Conservation (phyloP, 805 yeast genomes). For the Pichia manshurica region DNA sequence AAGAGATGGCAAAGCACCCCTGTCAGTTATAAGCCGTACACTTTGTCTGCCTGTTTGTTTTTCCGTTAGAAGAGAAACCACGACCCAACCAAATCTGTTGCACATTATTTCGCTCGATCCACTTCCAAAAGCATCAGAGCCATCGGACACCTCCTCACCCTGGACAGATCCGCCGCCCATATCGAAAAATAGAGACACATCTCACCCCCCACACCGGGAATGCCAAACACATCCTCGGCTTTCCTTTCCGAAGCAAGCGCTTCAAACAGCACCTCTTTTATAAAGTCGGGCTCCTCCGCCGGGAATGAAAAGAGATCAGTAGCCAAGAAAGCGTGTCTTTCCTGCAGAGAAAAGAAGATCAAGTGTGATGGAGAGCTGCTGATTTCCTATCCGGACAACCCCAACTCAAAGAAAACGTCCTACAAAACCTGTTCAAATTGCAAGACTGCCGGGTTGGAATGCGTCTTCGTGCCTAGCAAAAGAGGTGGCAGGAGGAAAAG, state of each 20-base stretch:
- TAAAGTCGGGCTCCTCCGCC: background rate
- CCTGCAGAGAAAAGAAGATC: conserved; percentile 59
- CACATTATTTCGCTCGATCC: no score
- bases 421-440: conserved; percentile 46
- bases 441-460: conserved; percentile 37
- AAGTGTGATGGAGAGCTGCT: conserved; percentile 58
- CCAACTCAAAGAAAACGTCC: conserved; percentile 15
- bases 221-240: no score
- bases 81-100: no score
- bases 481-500: conserved; percentile 52
- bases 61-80: no score
- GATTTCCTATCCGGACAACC: conserved; percentile 6
- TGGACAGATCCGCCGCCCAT: no score
- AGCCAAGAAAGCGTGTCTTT: conserved; percentile 55
- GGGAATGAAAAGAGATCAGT: conserved; percentile 38
- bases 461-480: conserved; percentile 52
- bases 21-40: no score
- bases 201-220: no score
- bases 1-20: no score
- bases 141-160: no score
- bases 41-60: no score
- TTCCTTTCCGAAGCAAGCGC: background rate
- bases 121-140: no score
- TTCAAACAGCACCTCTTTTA: background rate
- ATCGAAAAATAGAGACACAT: no score